Base-by-base conservation (phyloP, 164 flowering plant species). In the Stephania japonica region DNA sequence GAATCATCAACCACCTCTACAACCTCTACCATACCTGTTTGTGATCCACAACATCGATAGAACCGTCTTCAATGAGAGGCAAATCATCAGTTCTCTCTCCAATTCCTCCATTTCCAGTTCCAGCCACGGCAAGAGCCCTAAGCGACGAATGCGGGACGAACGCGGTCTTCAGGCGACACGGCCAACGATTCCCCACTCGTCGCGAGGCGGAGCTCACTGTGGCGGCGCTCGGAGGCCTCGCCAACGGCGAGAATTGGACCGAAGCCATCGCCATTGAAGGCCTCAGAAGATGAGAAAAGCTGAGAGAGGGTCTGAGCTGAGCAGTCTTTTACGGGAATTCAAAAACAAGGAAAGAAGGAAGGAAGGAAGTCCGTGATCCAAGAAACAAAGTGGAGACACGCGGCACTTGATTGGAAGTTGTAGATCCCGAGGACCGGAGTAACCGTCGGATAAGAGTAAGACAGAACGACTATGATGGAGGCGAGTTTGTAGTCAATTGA, bases 11-110 rank as follows among this genome's bases (percentile, higher is more conserved):
- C n/a, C n/a, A n/a, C n/a, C n/a, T n/a, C n/a, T n/a, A n/a, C n/a
- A n/a, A n/a, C n/a, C n/a, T n/a, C n/a, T n/a, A n/a, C n/a, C 71
- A 24, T 77, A 89, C 96, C 96, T 89, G 93, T 69, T 86, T 88
- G 70, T 81, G 84, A 47, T 80, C 87, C 44, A 81, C 72, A 61
- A 71, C 64, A 65, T 87, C 88, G 69, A 88, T 74, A 63, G 91
- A 81, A 38, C 85, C 80, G 43, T 82, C n/a, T n/a, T n/a, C 84
- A 47, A 85, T 73, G 72, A 81, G 80, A 71, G 88, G 81, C 67
- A 84, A 85, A 70, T 72, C 76, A 50, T 82, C 89, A 25, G 68
- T 66, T 67, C 78, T 83, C 63, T 79, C 85, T 68, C 12, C 53
- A 4, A 4, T 32, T 47, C 81, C 87, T 43, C 38, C 38, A 4